Evolutionary conservation across 257 asterid genomes (phyloP), one percentile per base, ranked within the genome.

Genomic region (Knoxia roxburghii): DNA sequence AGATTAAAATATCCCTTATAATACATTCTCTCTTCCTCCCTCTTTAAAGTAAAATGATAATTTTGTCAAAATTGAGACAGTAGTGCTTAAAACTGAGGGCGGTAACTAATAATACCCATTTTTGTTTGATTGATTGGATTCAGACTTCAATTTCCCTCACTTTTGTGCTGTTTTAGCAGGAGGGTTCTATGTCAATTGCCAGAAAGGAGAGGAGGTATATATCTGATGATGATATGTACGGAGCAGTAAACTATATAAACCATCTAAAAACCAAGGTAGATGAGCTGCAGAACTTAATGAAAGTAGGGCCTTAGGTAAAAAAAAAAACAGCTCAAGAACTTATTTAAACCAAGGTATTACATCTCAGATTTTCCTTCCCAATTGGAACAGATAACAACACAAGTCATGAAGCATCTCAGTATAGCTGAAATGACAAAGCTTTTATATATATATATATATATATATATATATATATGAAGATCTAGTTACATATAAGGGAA

Each of bases 31-130:
- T n/a, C n/a, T n/a, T n/a, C n/a, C n/a, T n/a, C n/a, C n/a, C n/a
- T n/a, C n/a, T n/a, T n/a, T n/a, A n/a, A n/a, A n/a, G n/a, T n/a
- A 86, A 84, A 75, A 84, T 86, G 91, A 33, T 89, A 1, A 51
- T 24, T 45, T 86, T 86, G 18, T 68, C 14, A 75, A 88, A 0
- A 89, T 88, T 26, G 73, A 82, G 61, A 66, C 85, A 64, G 80
- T 79, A 48, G 85, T 86, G 60, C 94, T 88, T 45, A 62, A 66
- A 32, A n/a, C n/a, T n/a, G n/a, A n/a, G n/a, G n/a, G n/a, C n/a
- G n/a, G n/a, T n/a, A n/a, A n/a, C n/a, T n/a, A n/a, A n/a, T n/a
- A n/a, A n/a, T n/a, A n/a, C n/a, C n/a, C n/a, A n/a, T n/a, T n/a
- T n/a, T n/a, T n/a, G n/a, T n/a, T n/a, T n/a, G n/a, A n/a, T n/a